A percentile compares a stretch with the other conserved stretches of the same genome.
These are phyloP conservation scores for Boletellus ananas DNA, from an alignment of 768 basidiomycete species.

Conservation along the genomic window DNA sequence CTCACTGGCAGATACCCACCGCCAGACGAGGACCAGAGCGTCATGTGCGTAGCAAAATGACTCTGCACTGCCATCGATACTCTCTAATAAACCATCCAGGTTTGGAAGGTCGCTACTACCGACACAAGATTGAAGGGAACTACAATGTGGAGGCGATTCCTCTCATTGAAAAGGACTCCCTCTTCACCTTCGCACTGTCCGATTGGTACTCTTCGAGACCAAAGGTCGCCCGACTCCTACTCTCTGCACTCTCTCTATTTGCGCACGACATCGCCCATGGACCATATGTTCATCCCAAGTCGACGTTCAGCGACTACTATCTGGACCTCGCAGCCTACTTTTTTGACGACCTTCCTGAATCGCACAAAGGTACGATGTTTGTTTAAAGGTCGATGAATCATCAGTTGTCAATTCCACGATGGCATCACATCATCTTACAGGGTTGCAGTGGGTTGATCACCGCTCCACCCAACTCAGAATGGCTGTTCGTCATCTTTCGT, in stretches of 20 bases:
- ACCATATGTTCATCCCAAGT: constrained; percentile 22
- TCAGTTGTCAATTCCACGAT: constrained; percentile 9
- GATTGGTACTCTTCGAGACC: too few relatives aligned
- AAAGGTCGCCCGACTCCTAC: constrained; percentile 10
- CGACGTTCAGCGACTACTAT: constrained; percentile 16
- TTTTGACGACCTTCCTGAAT: constrained; percentile 20
- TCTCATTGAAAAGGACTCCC: too few relatives aligned
- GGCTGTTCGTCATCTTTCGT: not conserved
- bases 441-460: constrained; percentile 11
- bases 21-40: not conserved
- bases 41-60: not conserved
- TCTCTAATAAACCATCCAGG: not conserved
- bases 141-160: too few relatives aligned
- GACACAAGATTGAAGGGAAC: not conserved
- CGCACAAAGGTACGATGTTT: constrained; percentile 25
- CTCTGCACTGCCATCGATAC: not conserved
- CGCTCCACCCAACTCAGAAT: not conserved
- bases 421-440: not conserved
- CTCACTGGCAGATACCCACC: constrained; percentile 23
- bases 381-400: constrained; percentile 24
- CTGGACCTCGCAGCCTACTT: constrained; percentile 13
- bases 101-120: not conserved
- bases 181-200: too few relatives aligned
- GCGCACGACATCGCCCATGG: constrained; percentile 19
- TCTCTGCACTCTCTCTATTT: constrained; percentile 17